Base-by-base conservation (phyloP, 257 asterid species). In the Nicotiana undulata region DNA sequence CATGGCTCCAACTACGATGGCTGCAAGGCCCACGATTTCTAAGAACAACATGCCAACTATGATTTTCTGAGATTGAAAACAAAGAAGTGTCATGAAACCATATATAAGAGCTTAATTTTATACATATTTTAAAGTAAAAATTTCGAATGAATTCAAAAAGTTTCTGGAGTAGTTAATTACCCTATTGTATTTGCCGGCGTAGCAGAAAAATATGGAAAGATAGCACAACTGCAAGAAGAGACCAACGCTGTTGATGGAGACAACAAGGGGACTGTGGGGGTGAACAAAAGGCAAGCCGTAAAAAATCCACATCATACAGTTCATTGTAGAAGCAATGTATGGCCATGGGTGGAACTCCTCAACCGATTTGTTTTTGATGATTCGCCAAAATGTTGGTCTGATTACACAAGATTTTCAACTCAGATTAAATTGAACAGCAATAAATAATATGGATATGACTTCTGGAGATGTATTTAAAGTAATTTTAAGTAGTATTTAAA, bases 271-370 rank as follows among this genome's bases (percentile, higher is more conserved):
- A 79, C 91, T 89, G 63, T 92, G 87, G 0, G 94, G 97, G 75
- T 89, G 94, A 61, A 91, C 92, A 0, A 84, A 1, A 0, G 97
- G 96, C 34, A 90, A 29, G 0, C 95, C 96, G 8, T 94, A 93
- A 82, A 87, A 90, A 17, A 94, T 61, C 98, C 98, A 94, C 61
- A 90, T 68, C 34, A 83, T 2, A 77, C 98, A 94, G 82, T 91
- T 94, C 91, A 94, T 84, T 12, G 67, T 66, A 0, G 87, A 75
- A 0, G 90, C 88, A 1, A 91, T 44, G 82, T 92, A 93, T 1
- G 98, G 97, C 10, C 88, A 91, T 0, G 98, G 96, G 22, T 90
- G 96, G 82, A 91, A 94, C 24, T 87, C 94, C 80, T 91, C 95
- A 0, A 90, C 86, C 61, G 84, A 80, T 77, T 87, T 92, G 0